Conservation (phyloP, 1,284 basidiomycete genomes). For the Apiotrichum mycotoxinovorans region DNA sequence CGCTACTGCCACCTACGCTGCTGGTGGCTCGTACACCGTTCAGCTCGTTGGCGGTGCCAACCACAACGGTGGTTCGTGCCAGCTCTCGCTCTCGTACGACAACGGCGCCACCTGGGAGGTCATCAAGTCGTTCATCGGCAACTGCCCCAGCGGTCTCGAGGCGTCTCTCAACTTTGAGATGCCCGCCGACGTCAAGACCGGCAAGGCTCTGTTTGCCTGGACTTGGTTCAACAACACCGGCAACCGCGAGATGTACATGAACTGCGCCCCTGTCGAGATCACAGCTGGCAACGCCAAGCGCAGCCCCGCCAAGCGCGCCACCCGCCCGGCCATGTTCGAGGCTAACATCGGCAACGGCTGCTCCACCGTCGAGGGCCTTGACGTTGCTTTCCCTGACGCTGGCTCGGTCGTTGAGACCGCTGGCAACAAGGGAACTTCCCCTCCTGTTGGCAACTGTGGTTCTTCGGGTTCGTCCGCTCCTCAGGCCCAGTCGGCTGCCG, state of each 20-base stretch:
- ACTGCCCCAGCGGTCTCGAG: constrained; percentile 36
- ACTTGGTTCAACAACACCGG: constrained; percentile 50
- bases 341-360: constrained; percentile 49
- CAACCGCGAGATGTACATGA: constrained; percentile 50
- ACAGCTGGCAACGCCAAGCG: constrained; percentile 25
- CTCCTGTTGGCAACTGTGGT: constrained; percentile 5
- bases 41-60: constrained; percentile 41
- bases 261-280: constrained; percentile 50
- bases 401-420: constrained; percentile 5
- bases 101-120: constrained; percentile 49
- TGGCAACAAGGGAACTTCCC: neutral
- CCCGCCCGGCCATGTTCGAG: constrained; percentile 44
- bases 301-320: constrained; percentile 11
- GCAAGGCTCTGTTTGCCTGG: constrained; percentile 50
- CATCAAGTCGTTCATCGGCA: constrained; percentile 46
- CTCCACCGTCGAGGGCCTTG: constrained; percentile 27
- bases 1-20: constrained; percentile 38
- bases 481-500: neutral
- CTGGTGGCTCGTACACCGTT: constrained; percentile 33
- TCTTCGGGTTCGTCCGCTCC: neutral
- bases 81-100: constrained; percentile 50
- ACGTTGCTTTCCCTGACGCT: constrained; percentile 18
- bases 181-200: constrained; percentile 42
- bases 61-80: constrained; percentile 51
- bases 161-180: constrained; percentile 38